Base-by-base conservation (phyloP, 2,329 filamentous ascomycete species). In the Penicillium sp. region DNA sequence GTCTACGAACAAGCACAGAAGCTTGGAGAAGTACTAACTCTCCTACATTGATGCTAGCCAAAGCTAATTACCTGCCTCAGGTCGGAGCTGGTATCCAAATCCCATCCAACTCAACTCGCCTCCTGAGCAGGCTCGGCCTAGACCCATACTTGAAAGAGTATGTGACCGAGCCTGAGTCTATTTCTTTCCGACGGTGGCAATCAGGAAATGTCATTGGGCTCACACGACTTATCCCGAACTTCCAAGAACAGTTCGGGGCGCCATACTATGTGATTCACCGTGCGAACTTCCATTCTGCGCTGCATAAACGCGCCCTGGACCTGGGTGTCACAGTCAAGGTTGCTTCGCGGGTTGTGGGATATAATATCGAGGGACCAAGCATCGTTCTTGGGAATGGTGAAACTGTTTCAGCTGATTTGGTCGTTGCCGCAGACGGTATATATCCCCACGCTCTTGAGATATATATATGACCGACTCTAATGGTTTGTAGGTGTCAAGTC, bases 31-130 rank as follows among this genome's bases (percentile, higher is more conserved):
- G 77, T 77, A 59, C 6, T 35, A 4, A 12, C 17, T 23, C 19
- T 10, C 12, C 15, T 42, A 12, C 10, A 4, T 12, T 29, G 31
- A 8, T 21, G 21, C 3, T 7, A 35, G n/a, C 10, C 13, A 33
- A 15, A 13, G 13, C 25, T 49, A 33, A 41, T 47, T 8, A 38
- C 21, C 10, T 27, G 31, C 29, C 12, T 10, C 13, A 74, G 68
- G 67, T 77, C 13, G 75, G 76, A 4, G 75, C 76, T 1, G 76
- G 75, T 4, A 77, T 78, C 33, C 75, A 78, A 63, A 68, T 78
- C 6, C 73, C 74, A 0, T 70, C 76, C 8, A 78, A 78, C 56
- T 71, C 73, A 6, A 63, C 65, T 2, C 65, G 67, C 0, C 60
- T 76, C 0, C 65, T 77, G 4, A 48, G 63, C 25, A 56, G 59